These are phyloP conservation scores for Carpediemonas membranifera DNA, from an alignment of 78 protist genomes.

Conservation along the genomic window DNA sequence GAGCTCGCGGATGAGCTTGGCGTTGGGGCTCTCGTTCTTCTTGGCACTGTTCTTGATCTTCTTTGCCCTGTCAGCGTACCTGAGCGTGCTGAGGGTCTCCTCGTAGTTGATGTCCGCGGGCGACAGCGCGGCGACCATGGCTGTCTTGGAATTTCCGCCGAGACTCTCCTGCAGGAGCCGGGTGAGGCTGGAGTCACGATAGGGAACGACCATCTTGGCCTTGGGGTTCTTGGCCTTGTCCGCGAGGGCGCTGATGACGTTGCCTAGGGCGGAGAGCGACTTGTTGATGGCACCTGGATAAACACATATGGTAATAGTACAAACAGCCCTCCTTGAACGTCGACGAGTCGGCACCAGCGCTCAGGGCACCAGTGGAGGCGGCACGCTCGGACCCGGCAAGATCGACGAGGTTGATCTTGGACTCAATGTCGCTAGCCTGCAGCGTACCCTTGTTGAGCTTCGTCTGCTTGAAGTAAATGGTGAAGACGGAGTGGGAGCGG, in stretches of 20 bases:
- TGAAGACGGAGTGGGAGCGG: too few species aligned
- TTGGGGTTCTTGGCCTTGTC: neutral
- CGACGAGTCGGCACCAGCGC: slow-evolving; percentile 42
- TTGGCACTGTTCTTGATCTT: slow-evolving; percentile 50
- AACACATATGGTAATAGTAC: too few species aligned
- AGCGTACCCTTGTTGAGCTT: neutral
- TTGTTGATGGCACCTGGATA: slow-evolving; percentile 52
- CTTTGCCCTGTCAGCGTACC: slow-evolving; percentile 66
- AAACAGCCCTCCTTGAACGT: too few species aligned
- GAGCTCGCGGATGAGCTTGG: slow-evolving; percentile 53
- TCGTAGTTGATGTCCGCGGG: slow-evolving; percentile 25
- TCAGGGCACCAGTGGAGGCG: slow-evolving; percentile 31
- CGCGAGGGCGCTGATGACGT: neutral
- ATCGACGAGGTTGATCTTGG: slow-evolving; percentile 26
- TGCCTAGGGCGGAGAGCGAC: slow-evolving; percentile 51
- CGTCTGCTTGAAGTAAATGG: slow-evolving; percentile 21
- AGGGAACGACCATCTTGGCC: neutral
- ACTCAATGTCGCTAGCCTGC: neutral
- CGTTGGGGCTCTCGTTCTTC: slow-evolving; percentile 34
- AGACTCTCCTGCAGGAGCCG: slow-evolving; percentile 15
- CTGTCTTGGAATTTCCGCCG: slow-evolving; percentile 15
- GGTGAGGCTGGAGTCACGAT: slow-evolving; percentile 8
- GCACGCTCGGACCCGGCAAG: slow-evolving; percentile 57
- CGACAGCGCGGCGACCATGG: slow-evolving; percentile 21
- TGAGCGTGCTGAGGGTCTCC: slow-evolving; percentile 62